A percentile compares a stretch with the other conserved stretches of the same genome.
These are phyloP conservation scores for Quillaja saponaria DNA, from an alignment of 306 rosid species.

Conservation along the genomic window DNA sequence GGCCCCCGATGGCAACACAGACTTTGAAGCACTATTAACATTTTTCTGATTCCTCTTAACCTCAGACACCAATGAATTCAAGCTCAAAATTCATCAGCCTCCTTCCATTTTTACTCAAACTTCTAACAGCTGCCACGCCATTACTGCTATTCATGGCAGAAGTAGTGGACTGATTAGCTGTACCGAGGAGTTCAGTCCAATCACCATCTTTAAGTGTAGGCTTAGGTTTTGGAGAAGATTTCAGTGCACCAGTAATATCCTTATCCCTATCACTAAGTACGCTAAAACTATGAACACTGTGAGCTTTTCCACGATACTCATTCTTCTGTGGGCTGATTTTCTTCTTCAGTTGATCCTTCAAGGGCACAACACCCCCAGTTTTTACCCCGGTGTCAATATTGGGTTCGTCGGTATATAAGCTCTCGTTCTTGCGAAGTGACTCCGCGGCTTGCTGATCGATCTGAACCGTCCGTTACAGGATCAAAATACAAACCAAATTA, in stretches of 20 bases:
- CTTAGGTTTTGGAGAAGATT: conserved; percentile 46
- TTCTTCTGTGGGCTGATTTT: conserved; percentile 41
- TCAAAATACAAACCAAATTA: conserved; percentile 7
- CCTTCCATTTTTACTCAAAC: conserved; percentile 55
- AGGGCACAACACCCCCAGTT: conserved; percentile 54
- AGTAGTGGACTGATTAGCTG: conserved; percentile 46
- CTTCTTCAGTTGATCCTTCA: conserved; percentile 85
- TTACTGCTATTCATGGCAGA: conserved; percentile 43
- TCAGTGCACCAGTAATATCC: conserved; percentile 43
- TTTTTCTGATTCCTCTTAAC: conserved; percentile 51
- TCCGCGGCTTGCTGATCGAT: conserved; percentile 99
- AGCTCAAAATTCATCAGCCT: conserved; percentile 43
- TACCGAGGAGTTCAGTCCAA: conserved; percentile 87
- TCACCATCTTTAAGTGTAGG: conserved; percentile 64
- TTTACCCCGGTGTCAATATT: conserved; percentile 47
- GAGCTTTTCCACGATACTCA: conserved; percentile 59
- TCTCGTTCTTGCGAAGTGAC: conserved; percentile 79
- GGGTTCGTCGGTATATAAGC: conserved; percentile 44
- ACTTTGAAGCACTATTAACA: conserved; percentile 32
- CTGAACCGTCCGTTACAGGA: conserved; percentile 52
- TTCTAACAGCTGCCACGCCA: conserved; percentile 44
- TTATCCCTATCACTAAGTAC: conserved; percentile 27
- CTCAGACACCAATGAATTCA: conserved; percentile 41
- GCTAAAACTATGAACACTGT: conserved; percentile 52
- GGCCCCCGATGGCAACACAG: conserved; percentile 42